These are phyloP conservation scores for Rhizoctonia solani DNA, from an alignment of 1,284 basidiomycete species.

Conservation along the genomic window DNA sequence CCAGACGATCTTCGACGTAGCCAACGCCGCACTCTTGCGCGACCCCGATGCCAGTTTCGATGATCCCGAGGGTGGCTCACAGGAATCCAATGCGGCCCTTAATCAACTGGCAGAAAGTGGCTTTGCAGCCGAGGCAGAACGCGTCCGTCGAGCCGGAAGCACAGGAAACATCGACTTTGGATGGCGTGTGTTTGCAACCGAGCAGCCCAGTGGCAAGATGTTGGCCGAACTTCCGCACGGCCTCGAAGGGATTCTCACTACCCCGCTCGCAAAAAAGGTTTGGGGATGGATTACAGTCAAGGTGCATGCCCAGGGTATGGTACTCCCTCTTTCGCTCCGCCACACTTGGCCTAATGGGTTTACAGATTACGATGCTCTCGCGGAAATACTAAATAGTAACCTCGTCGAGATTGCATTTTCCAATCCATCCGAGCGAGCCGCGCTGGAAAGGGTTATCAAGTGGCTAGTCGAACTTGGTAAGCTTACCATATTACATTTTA, in stretches of 20 bases:
- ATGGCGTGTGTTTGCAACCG: not conserved
- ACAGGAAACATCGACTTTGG: not conserved
- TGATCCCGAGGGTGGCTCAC: not conserved
- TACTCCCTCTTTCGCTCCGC: not conserved
- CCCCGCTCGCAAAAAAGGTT: not conserved
- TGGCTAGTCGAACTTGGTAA: conserved; percentile 24
- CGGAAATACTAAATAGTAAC: not conserved
- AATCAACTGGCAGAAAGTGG: conserved; percentile 22
- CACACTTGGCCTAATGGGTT: not conserved
- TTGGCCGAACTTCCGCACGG: not conserved
- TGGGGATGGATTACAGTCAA: not conserved
- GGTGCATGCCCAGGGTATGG: not conserved
- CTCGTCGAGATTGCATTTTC: conserved; percentile 2
- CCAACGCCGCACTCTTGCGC: conserved; percentile 15
- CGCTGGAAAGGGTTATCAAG: conserved; percentile 5
- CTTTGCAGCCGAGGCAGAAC: conserved; percentile 17
- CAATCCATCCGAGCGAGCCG: not conserved
- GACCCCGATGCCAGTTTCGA: conserved; percentile 22
- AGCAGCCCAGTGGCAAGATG: not conserved
- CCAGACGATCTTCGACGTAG: conserved; percentile 8
- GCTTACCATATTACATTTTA: not conserved
- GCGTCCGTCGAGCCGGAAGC: not conserved
- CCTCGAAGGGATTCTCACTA: not conserved
- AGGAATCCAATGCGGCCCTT: conserved; percentile 4
- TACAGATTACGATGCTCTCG: conserved; percentile 1